Percentiles rank a stretch among this genome's conserved stretches.
These are phyloP conservation scores for Colletotrichum lini DNA, from an alignment of 2,329 filamentous ascomycete genomes.

Conservation along the genomic window DNA sequence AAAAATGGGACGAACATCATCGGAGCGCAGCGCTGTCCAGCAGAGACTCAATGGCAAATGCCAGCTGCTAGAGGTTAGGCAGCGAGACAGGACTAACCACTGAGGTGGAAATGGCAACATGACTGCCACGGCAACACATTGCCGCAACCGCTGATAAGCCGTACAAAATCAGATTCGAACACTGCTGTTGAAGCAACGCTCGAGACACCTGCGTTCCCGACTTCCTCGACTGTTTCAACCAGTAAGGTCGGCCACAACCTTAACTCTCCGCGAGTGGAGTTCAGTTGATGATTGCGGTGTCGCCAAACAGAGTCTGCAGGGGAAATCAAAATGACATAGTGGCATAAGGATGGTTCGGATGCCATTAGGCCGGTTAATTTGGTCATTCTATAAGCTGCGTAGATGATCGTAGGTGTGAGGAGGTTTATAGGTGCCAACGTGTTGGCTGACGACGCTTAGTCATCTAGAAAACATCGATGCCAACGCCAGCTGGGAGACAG, in stretches of 20 bases:
- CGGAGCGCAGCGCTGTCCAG: neutral
- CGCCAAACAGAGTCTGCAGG: too few relatives aligned
- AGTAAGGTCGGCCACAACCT: neutral
- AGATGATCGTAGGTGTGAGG: conserved; percentile 2
- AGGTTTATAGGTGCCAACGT: too few relatives aligned
- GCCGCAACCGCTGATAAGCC: neutral
- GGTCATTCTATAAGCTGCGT: neutral
- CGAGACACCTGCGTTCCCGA: conserved; percentile 31
- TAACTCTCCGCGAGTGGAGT: neutral
- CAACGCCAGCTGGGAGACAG: neutral
- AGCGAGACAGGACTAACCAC: neutral
- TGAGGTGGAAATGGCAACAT: conserved; percentile 7
- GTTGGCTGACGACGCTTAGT: conserved; percentile 26
- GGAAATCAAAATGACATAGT: neutral
- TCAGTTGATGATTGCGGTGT: neutral
- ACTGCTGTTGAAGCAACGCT: conserved; percentile 13
- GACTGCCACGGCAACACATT: conserved; percentile 12
- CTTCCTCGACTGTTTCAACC: conserved; percentile 29
- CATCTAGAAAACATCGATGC: conserved; percentile 7
- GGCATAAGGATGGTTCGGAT: neutral
- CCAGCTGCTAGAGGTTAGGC: neutral
- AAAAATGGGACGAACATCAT: conserved; percentile 32
- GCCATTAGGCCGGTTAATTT: neutral
- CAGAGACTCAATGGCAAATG: neutral
- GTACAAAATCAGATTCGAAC: neutral